These are phyloP conservation scores for Globisporangium mamillatum DNA, from an alignment of 352 stramenopile species.

Conservation along the genomic window DNA sequence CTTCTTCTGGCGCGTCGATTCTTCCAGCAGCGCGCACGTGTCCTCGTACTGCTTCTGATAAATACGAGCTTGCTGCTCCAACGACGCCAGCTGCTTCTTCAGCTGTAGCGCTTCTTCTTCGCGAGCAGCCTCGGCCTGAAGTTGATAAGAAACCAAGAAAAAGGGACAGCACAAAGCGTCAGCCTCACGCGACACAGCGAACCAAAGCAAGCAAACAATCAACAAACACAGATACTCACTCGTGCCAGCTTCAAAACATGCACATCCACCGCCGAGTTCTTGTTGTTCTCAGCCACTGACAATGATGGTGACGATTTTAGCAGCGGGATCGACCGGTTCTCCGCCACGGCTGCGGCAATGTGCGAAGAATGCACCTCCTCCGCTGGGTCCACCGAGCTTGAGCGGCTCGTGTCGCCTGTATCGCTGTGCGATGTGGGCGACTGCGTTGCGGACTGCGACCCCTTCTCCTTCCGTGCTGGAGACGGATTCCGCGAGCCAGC, in stretches of 20 bases:
- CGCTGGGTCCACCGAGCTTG: constrained; percentile 22
- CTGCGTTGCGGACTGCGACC: constrained; percentile 27
- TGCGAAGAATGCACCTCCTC: constrained; percentile 33
- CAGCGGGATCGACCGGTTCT: constrained; percentile 45
- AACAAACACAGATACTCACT: constrained; percentile 16
- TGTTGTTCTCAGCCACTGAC: not conserved
- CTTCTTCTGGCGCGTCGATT: constrained; percentile 56
- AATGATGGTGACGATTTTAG: constrained; percentile 18
- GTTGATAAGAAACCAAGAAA: constrained; percentile 4
- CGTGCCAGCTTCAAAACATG: constrained; percentile 28
- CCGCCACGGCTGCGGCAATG: constrained; percentile 38
- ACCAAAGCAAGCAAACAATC: no score
- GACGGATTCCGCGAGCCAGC: constrained; percentile 18
- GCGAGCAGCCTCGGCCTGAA: constrained; percentile 24
- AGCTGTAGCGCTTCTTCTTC: constrained; percentile 42
- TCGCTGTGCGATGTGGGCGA: constrained; percentile 36
- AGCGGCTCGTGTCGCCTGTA: constrained; percentile 33
- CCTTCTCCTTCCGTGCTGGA: constrained; percentile 35
- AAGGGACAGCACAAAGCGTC: not conserved
- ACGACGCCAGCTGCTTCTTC: constrained; percentile 40
- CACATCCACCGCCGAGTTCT: not conserved
- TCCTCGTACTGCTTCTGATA: constrained; percentile 72
- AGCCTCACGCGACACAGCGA: not conserved
- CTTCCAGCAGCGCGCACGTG: constrained; percentile 40
- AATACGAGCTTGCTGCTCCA: constrained; percentile 39